A percentile compares a stretch with the other conserved stretches of the same genome.
Conservation (phyloP, 441 rosid genomes). For the Viola pubescens region DNA sequence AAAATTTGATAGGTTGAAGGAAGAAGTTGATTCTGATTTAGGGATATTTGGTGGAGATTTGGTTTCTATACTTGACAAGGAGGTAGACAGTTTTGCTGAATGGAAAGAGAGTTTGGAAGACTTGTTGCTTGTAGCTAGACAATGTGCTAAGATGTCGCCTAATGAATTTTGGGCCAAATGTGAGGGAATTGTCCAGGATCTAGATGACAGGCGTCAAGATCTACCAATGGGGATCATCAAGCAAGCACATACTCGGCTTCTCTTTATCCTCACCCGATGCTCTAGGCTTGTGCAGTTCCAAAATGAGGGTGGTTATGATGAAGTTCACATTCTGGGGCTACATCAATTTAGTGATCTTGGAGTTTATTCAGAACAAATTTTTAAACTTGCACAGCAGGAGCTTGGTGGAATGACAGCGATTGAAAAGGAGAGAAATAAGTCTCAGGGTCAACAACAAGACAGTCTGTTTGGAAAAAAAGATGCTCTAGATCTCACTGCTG, state of each 20-base stretch:
- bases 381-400: conserved; percentile 51
- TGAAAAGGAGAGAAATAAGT: conserved; percentile 41
- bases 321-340: conserved; percentile 65
- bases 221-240: conserved; percentile 83
- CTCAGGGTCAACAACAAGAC: conserved; percentile 28
- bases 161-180: conserved; percentile 83
- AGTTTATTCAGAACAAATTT: conserved; percentile 72
- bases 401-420: conserved; percentile 31
- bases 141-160: conserved; percentile 78
- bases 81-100: conserved; percentile 55
- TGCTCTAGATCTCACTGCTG: conserved; percentile 35
- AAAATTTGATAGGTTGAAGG: conserved; percentile 82
- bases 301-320: conserved; percentile 83
- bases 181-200: conserved; percentile 79
- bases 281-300: conserved; percentile 94
- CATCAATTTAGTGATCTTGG: conserved; percentile 93
- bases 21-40: conserved; percentile 86
- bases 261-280: conserved; percentile 92
- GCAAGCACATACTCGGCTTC: conserved; percentile 90
- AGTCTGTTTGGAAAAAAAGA: conserved; percentile 28
- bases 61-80: conserved; percentile 73
- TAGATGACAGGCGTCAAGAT: conserved; percentile 93
- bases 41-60: conserved; percentile 88
- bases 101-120: conserved; percentile 79
- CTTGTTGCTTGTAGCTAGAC: conserved; percentile 65